Percentiles rank a stretch among this genome's conserved stretches.
Evolutionary conservation across 2,329 filamentous ascomycete genomes (phyloP).

Genomic region (Pyrenochaeta sp.): DNA sequence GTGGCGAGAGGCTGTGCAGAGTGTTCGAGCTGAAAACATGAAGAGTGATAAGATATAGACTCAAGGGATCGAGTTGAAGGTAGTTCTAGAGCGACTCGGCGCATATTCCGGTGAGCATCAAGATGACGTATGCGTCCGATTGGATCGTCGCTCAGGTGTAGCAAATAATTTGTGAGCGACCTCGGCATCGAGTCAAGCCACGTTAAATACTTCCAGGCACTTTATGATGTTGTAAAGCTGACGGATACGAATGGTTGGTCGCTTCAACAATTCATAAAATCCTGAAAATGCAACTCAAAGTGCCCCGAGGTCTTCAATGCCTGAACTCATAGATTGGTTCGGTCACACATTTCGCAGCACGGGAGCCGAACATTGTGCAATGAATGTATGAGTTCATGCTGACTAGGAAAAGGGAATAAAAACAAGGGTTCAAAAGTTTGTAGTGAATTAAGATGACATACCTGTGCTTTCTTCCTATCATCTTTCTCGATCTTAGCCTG

Average conservation of each 20-base stretch:
- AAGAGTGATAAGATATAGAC: background rate
- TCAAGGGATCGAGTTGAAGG: background rate
- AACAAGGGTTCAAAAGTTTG: background rate
- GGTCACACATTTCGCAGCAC: too few species aligned
- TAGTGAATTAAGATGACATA: constrained; percentile 24
- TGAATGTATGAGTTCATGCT: too few species aligned
- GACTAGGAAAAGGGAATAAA: constrained; percentile 1
- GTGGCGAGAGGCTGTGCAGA: background rate
- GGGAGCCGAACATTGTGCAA: too few species aligned
- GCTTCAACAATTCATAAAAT: too few species aligned
- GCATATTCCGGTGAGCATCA: constrained; percentile 12
- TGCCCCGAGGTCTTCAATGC: too few species aligned
- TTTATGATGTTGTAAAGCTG: too few species aligned
- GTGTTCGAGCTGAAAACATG: constrained; percentile 12
- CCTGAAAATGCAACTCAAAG: too few species aligned
- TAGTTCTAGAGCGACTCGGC: constrained; percentile 1
- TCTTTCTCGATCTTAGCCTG: constrained; percentile 72
- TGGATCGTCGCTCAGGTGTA: constrained; percentile 1
- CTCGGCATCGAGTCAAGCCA: background rate
- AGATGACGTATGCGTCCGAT: constrained; percentile 20
- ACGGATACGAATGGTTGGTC: too few species aligned
- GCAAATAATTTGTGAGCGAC: background rate
- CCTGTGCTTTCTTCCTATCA: constrained; percentile 62
- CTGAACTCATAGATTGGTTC: too few species aligned
- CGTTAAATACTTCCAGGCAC: too few species aligned